Evolutionary conservation across 2,329 filamentous ascomycete species (phyloP).

Genomic region (Colletotrichum sp.): DNA sequence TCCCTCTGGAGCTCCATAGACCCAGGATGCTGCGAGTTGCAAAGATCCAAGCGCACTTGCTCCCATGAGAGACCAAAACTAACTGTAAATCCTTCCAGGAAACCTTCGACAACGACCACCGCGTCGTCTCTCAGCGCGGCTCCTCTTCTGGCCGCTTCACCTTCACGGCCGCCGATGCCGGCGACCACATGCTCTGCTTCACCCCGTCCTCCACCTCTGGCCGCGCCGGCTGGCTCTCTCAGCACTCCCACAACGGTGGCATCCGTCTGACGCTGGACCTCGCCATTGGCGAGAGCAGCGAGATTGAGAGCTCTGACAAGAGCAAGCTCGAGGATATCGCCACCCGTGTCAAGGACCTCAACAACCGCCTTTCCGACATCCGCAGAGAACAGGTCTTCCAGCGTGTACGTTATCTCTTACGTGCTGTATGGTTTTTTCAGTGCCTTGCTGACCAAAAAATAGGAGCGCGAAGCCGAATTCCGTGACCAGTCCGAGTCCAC

Average conservation of each 20-base stretch:
- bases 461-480: slow-evolving; percentile 98
- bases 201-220: slow-evolving; percentile 78
- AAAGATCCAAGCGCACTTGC: background rate
- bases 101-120: slow-evolving; percentile 97
- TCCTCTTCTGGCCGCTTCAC: slow-evolving; percentile 83
- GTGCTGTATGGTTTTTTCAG: background rate
- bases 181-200: slow-evolving; percentile 96
- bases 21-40: background rate
- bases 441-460: background rate
- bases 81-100: slow-evolving; percentile 58
- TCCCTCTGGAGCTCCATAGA: background rate
- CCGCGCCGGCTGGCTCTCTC: slow-evolving; percentile 74
- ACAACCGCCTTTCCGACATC: slow-evolving; percentile 85
- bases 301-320: slow-evolving; percentile 94
- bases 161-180: slow-evolving; percentile 92
- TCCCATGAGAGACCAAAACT: slow-evolving; percentile 4
- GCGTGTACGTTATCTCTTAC: slow-evolving; percentile 59
- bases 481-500: slow-evolving; percentile 95
- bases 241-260: slow-evolving; percentile 69
- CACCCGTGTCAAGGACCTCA: slow-evolving; percentile 87
- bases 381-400: slow-evolving; percentile 96
- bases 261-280: slow-evolving; percentile 88
- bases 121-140: slow-evolving; percentile 88
- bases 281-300: slow-evolving; percentile 91
- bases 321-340: slow-evolving; percentile 90